Base-by-base conservation (phyloP, 306 rosid species). In the Medicago lupulina region DNA sequence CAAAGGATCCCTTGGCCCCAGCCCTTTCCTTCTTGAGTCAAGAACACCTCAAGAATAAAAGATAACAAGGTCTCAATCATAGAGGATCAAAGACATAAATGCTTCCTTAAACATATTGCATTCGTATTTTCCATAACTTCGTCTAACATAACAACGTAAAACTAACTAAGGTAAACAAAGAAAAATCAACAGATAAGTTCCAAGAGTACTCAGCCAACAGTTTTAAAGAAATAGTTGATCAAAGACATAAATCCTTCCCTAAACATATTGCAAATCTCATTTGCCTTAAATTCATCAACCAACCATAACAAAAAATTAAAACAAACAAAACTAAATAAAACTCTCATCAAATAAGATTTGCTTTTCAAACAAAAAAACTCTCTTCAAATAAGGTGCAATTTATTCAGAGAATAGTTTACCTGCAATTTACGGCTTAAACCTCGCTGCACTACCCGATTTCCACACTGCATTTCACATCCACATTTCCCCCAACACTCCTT, bases 401-500 rank as follows among this genome's bases (percentile, higher is more conserved):
- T 79, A 23, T 66, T 44, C 51, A 77, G 25, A 67, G 70, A 65
- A 71, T 21, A 21, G 23, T 21, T 21, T 2, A 21, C 23, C 23
- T 21, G 96, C 79, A 94, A 76, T 83, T 87, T 88, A 85, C 96
- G 77, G 43, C 87, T 55, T 79, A 94, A 68, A 77, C 98, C 98
- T 66, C 91, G 83, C 76, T 94, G 98, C 63, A 94, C 96, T 41
- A 92, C 84, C 59, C 98, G 86, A 81, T 94, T 94, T 80, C 98
- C 98, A 76, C 98, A 94, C 51, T 60, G 82, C 92, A 90, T 86
- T 68, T 83, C 86, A 75, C 98, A 94, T 36, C 98, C 98, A 78
- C 98, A 92, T 85, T 92, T 94, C 75, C 86, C 84, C 98, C 98
- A 94, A 83, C 98, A 94, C 85, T 94, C 98, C 82, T 94, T 94